Conservation (phyloP, 805 yeast species). For the Suhomyces sp. region DNA sequence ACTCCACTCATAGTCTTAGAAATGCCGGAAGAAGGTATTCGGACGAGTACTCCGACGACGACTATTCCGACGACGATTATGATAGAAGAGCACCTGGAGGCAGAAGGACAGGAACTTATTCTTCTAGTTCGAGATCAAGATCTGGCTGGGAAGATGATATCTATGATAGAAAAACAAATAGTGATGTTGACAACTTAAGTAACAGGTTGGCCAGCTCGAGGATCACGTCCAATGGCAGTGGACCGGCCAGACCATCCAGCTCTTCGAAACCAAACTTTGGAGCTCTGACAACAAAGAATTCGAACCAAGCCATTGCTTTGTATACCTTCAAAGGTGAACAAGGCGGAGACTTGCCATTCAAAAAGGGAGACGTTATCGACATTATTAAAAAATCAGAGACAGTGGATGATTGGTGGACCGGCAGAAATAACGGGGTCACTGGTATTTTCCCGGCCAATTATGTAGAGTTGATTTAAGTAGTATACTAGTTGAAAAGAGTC, state of each 20-base stretch:
- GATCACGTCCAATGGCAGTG: conserved; percentile 16
- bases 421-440: conserved; percentile 73
- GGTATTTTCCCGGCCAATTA: conserved; percentile 98
- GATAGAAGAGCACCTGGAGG: conserved; percentile 19
- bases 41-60: conserved; percentile 36
- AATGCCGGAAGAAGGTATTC: conserved; percentile 22
- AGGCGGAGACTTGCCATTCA: conserved; percentile 87
- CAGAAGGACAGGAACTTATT: conserved; percentile 5
- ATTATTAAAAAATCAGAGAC: conserved; percentile 84
- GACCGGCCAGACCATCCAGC: conserved; percentile 33
- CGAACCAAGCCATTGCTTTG: conserved; percentile 85
- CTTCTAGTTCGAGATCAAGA: conserved; percentile 28
- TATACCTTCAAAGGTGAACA: conserved; percentile 90
- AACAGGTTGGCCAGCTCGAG: conserved; percentile 34
- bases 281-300: conserved; percentile 29
- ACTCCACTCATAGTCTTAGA: background rate
- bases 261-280: conserved; percentile 42
- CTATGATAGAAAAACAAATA: conserved; percentile 50
- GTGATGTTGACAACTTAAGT: conserved; percentile 34
- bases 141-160: conserved; percentile 83
- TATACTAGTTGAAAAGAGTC: background rate
- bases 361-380: conserved; percentile 90
- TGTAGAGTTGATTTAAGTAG: conserved; percentile 64
- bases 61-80: conserved; percentile 22
- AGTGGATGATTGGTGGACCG: conserved; percentile 99